These are phyloP conservation scores for Erodium trifolium DNA, from an alignment of 441 rosid genomes.

Conservation along the genomic window DNA sequence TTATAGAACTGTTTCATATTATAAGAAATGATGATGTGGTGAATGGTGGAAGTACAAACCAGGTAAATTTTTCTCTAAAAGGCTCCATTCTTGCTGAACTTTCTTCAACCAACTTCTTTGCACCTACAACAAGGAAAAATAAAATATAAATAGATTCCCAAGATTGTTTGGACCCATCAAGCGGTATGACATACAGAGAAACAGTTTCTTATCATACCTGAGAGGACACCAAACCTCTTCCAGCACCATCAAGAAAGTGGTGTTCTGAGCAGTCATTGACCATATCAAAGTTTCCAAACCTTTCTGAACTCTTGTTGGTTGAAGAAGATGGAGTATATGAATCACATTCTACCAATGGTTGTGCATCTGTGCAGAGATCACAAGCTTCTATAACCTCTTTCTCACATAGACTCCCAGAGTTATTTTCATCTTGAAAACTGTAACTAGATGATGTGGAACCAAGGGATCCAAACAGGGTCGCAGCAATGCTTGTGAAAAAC, in stretches of 20 bases:
- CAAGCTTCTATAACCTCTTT: slow-evolving; percentile 26
- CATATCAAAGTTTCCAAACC: slow-evolving; percentile 66
- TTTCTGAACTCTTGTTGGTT: slow-evolving; percentile 14
- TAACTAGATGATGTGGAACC: slow-evolving; percentile 33
- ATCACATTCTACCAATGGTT: slow-evolving; percentile 25
- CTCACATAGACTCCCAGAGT: slow-evolving; percentile 25
- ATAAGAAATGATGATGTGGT: background rate
- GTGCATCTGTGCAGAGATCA: slow-evolving; percentile 31
- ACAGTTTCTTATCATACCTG: slow-evolving; percentile 45
- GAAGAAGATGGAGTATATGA: slow-evolving; percentile 21
- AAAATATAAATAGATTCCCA: background rate
- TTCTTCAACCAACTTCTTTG: slow-evolving; percentile 68
- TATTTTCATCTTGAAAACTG: slow-evolving; percentile 33
- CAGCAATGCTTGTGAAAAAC: slow-evolving; percentile 49
- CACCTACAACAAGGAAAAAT: slow-evolving; percentile 32
- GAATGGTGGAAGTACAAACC: slow-evolving; percentile 38
- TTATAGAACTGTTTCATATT: background rate
- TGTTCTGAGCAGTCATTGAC: slow-evolving; percentile 65
- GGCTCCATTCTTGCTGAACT: slow-evolving; percentile 88
- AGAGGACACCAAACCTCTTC: slow-evolving; percentile 33
- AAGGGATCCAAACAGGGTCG: slow-evolving; percentile 46
- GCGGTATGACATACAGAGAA: slow-evolving; percentile 10
- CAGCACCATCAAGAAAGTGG: slow-evolving; percentile 45
- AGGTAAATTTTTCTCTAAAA: slow-evolving; percentile 63
- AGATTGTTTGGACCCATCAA: slow-evolving; percentile 3